phyloP scores from a whole-genome alignment of 2,329 filamentous ascomycete species.

The Epichloe hybrida region DNA sequence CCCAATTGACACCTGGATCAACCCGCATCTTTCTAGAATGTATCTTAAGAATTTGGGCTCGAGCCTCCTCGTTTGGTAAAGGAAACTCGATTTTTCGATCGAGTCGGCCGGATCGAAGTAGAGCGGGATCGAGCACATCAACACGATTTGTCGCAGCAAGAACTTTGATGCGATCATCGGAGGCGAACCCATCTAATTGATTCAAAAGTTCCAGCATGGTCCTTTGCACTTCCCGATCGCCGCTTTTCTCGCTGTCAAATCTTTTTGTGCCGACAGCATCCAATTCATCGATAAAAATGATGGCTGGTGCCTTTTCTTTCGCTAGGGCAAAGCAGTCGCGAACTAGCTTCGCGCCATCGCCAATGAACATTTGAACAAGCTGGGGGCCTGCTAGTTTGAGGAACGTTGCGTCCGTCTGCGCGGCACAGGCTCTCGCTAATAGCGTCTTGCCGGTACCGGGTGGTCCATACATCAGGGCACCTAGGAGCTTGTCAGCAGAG shows the following conservation, averaged over 20 bases:
- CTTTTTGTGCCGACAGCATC: slow-evolving; percentile 98
- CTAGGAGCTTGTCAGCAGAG: slow-evolving; percentile 41
- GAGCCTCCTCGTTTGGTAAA: slow-evolving; percentile 91
- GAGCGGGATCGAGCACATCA: slow-evolving; percentile 81
- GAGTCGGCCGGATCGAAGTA: slow-evolving; percentile 81
- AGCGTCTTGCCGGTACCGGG: slow-evolving; percentile 85
- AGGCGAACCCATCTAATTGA: slow-evolving; percentile 95
- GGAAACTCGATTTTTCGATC: slow-evolving; percentile 98
- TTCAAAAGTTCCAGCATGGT: slow-evolving; percentile 99
- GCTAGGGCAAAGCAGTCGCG: slow-evolving; percentile 94
- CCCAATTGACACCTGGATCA: slow-evolving; percentile 87
- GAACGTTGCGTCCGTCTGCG: slow-evolving; percentile 96
- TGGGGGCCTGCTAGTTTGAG: slow-evolving; percentile 96
- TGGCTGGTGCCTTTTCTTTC: slow-evolving; percentile 96
- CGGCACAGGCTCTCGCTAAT: slow-evolving; percentile 87
- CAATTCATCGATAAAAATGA: slow-evolving; percentile 98
- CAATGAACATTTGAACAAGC: slow-evolving; percentile 99
- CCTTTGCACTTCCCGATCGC: slow-evolving; percentile 93
- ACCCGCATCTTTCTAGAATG: slow-evolving; percentile 98
- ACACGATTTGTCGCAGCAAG: slow-evolving; percentile 89
- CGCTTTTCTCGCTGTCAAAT: slow-evolving; percentile 96
- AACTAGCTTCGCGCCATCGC: slow-evolving; percentile 93
- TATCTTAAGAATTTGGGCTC: slow-evolving; percentile 93
- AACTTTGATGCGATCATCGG: slow-evolving; percentile 93
- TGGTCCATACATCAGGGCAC: slow-evolving; percentile 94